phyloP scores from a whole-genome alignment of 2,329 filamentous ascomycete species.

The Ascochyta rabiei region DNA sequence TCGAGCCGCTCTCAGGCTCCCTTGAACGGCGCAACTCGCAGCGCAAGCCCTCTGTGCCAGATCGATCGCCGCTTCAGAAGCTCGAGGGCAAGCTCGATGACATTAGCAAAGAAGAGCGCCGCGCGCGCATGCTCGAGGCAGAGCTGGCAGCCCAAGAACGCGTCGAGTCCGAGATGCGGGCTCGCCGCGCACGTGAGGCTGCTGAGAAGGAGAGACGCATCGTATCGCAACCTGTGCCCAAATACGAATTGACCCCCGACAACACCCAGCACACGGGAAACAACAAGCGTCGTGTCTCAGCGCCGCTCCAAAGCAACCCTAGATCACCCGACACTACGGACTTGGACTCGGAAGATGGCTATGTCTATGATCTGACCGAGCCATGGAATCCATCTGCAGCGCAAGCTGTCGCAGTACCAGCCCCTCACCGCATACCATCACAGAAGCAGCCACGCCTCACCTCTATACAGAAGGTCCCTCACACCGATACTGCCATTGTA shows the following conservation, averaged over 20 bases:
- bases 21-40: constrained; percentile 32
- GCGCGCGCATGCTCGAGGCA: constrained; percentile 81
- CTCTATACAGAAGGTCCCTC: constrained; percentile 21
- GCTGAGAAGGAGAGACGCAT: constrained; percentile 39
- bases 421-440: constrained; percentile 23
- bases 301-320: constrained; percentile 33
- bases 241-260: constrained; percentile 16
- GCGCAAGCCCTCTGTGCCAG: constrained; percentile 67
- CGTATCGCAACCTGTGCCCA: constrained; percentile 35
- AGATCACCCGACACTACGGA: constrained; percentile 34
- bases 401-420: constrained; percentile 23
- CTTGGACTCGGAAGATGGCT: constrained; percentile 36
- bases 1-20: constrained; percentile 36
- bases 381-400: constrained; percentile 44
- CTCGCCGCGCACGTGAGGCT: constrained; percentile 39
- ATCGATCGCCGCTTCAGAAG: constrained; percentile 90
- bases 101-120: constrained; percentile 95
- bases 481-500: constrained; percentile 24
- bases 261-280: constrained; percentile 24
- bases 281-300: constrained; percentile 42
- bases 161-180: constrained; percentile 51
- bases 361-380: constrained; percentile 40
- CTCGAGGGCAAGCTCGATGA: constrained; percentile 88
- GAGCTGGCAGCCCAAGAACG: constrained; percentile 74
- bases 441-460: constrained; percentile 34